Percentiles rank a stretch among this genome's conserved stretches.
These are phyloP conservation scores for Canavalia gladiata DNA, from an alignment of 306 rosid species.

Conservation along the genomic window DNA sequence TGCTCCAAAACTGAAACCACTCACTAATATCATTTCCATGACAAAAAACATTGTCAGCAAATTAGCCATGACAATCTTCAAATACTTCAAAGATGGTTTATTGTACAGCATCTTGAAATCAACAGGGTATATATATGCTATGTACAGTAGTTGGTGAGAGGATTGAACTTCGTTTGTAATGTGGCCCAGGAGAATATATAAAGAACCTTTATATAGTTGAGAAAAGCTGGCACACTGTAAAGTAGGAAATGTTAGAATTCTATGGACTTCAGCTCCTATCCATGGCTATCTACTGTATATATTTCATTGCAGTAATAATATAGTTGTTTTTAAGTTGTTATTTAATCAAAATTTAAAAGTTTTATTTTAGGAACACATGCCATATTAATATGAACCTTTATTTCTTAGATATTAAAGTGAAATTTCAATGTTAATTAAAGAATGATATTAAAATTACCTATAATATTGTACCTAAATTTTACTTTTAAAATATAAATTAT, in stretches of 20 bases:
- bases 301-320: too few relatives aligned
- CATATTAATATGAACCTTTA: too few relatives aligned
- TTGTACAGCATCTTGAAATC: constrained; percentile 26
- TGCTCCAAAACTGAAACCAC: constrained; percentile 48
- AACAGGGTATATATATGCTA: background rate
- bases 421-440: too few relatives aligned
- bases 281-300: too few relatives aligned
- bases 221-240: constrained; percentile 48
- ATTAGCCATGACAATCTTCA: constrained; percentile 47
- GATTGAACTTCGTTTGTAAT: constrained; percentile 19
- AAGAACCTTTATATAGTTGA: constrained; percentile 42
- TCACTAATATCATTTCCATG: constrained; percentile 39
- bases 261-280: background rate
- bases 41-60: constrained; percentile 39
- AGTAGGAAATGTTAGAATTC: constrained; percentile 13
- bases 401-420: too few relatives aligned
- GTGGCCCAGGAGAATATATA: constrained; percentile 36
- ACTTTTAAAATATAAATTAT: too few relatives aligned
- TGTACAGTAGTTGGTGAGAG: background rate
- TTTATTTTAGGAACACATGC: too few relatives aligned
- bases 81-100: constrained; percentile 14
- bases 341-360: too few relatives aligned
- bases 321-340: too few relatives aligned
- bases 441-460: too few relatives aligned
- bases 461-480: too few relatives aligned